Evolutionary conservation across 495 filamentous ascomycete genomes (phyloP), one percentile per base, ranked within the genome.

Genomic region (Chaetomium cochliodes): DNA sequence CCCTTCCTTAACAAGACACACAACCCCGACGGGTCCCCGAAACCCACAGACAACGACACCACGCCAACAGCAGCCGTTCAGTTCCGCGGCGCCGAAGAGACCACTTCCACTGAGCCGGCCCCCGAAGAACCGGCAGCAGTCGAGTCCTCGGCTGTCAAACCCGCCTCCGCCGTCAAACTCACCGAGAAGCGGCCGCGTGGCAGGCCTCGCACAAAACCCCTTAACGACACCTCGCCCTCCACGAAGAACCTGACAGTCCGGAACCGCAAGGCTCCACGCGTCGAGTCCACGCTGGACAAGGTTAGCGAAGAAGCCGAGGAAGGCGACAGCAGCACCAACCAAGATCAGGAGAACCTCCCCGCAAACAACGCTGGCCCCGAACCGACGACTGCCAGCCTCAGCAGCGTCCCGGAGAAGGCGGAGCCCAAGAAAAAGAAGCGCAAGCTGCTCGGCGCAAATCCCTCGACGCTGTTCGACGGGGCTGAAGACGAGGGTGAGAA

Each of bases 1-100:
- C 93, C 93, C 0, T 96, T 92, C 75, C 78, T 97, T 33, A 96
- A 93, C 78, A 88, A 90, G 58, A 90, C 88, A 8, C 79, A 83
- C 49, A 88, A 80, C 68, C 76, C 77, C 37, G 57, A 66, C 18
- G 65, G 65, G 6, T 62, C 64, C 46, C 46, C 58, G 1, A 63
- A 63, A 7, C 53, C 41, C 1, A 2, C 60, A 11, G 26, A 2
- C 20, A 47, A 65, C 8, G 53, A 59, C 20, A 20, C 30, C 41
- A 62, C 67, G 2, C 52, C 52, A 11, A 64, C 39, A 30, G 39
- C 51, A 1, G n/a, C 60, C 2, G 44, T 69, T 49, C 68, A 68
- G 42, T 67, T 64, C 52, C 55, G 51, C 20, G 53, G 55, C 15
- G 63, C 61, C n/a, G 66, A 69, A 33, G 50, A 66, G 2, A 25